Evolutionary conservation across 1,139 yeast species (phyloP).

Genomic region (Candida sanyaensis): DNA sequence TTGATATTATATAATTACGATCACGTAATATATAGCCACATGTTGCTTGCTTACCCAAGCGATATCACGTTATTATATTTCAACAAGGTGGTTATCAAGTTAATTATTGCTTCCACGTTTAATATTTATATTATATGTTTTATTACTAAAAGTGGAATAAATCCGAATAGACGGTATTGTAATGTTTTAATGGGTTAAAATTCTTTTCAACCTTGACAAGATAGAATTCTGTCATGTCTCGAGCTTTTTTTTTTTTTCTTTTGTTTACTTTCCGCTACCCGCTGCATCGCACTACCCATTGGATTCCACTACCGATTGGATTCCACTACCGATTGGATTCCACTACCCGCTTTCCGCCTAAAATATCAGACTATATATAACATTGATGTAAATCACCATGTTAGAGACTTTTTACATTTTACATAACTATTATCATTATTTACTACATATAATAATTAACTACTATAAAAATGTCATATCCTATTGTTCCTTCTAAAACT

Average conservation of each 20-base stretch:
- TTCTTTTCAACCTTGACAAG: too few relatives aligned
- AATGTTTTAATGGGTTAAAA: too few relatives aligned
- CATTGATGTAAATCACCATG: background rate
- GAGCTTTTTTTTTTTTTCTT: background rate
- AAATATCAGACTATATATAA: too few relatives aligned
- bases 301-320: background rate
- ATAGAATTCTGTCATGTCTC: background rate
- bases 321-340: background rate
- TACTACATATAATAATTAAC: background rate
- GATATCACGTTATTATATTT: too few relatives aligned
- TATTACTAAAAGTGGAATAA: background rate
- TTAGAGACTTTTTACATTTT: background rate
- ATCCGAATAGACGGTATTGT: background rate
- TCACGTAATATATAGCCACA: too few relatives aligned
- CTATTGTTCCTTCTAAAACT: conserved; percentile 9
- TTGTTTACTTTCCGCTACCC: background rate
- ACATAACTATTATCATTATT: too few relatives aligned
- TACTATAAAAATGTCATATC: conserved; percentile 10
- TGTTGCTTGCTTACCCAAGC: too few relatives aligned
- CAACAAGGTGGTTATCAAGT: too few relatives aligned
- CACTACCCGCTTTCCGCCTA: background rate
- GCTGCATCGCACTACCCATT: background rate
- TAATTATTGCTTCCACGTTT: too few relatives aligned
- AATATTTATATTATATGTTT: conserved; percentile 16
- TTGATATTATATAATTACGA: too few relatives aligned